These are phyloP conservation scores for Globisporangium orthogonon DNA, from an alignment of 352 stramenopile species.

Conservation along the genomic window DNA sequence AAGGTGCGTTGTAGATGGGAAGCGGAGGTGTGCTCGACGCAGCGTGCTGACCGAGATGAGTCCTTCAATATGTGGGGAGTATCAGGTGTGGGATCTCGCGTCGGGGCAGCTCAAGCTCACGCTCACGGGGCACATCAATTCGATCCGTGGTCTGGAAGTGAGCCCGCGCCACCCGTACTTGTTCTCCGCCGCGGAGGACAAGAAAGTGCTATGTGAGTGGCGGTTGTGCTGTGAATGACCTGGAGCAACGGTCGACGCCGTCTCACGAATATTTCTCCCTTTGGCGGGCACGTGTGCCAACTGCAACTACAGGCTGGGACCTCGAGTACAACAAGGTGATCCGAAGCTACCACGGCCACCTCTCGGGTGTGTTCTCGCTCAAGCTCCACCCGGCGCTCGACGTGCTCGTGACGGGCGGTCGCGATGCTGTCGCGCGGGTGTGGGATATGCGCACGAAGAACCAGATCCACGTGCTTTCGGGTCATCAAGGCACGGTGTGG, in stretches of 20 bases:
- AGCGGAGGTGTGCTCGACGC: no score
- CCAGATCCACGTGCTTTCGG: constrained; percentile 95
- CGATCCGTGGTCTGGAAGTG: constrained; percentile 95
- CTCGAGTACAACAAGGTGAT: constrained; percentile 99
- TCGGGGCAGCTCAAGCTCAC: constrained; percentile 97
- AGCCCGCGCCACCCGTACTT: constrained; percentile 95
- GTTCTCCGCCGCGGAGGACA: constrained; percentile 98
- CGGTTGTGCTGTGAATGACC: neutral
- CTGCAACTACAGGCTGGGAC: constrained; percentile 90
- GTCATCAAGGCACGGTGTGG: constrained; percentile 96
- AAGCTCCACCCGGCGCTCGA: constrained; percentile 98
- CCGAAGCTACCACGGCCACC: constrained; percentile 99
- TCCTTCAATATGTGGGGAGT: neutral
- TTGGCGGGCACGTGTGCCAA: neutral
- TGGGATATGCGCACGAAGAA: constrained; percentile 99
- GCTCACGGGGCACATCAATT: constrained; percentile 98
- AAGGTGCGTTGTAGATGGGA: constrained; percentile 56
- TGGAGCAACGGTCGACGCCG: neutral
- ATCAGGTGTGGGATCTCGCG: constrained; percentile 92
- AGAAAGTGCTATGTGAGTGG: constrained; percentile 92
- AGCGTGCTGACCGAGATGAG: neutral
- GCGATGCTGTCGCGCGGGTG: constrained; percentile 87
- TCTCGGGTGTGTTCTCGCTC: constrained; percentile 97
- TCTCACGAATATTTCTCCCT: neutral
- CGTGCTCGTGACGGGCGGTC: constrained; percentile 95